Evolutionary conservation across 1,284 basidiomycete genomes (phyloP), one percentile per base, ranked within the genome.

Genomic region (Puccinia polysora): DNA sequence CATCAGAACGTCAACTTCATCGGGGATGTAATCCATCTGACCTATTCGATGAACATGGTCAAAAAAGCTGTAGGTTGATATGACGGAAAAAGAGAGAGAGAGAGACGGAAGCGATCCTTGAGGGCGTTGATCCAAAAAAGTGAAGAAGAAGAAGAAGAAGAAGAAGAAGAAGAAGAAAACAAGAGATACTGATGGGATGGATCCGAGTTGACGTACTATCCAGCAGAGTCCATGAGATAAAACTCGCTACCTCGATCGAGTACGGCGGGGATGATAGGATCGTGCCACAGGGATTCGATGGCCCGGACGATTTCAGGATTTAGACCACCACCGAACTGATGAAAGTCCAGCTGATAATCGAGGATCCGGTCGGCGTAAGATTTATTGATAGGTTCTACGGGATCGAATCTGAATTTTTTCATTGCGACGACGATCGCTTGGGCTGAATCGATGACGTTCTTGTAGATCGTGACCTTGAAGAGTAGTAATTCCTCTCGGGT

Each of bases 221-320:
- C 84, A 0, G 94, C 94, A 60, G 87, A 92, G 80, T 97, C 95
- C 94, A 97, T 97, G 20, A 97, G 82, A 79, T 97, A 97, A 78
- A 97, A 97, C 75, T 96, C 88, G 79, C 85, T 89, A 47, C 85
- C 85, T 74, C 89, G 87, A 77, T 96, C 91, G 85, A 97, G 88
- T 32, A 97, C 84, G 70, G 85, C 85, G 0, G 88, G 85, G 38
- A 97, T 92, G 76, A 92, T 86, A 6, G 91, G 89, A 80, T 98
- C 95, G 75, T 89, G 86, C 91, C 92, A 95, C 4, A 97, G 82
- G 53, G 89, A 84, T 75, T 88, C 84, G 74, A 96, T 90, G 14
- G 89, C 88, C 56, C 85, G 83, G 0, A 90, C 89, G 58, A 81
- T 79, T 7, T 82, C 80, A 5, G 80, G 68, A 4, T 82, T 80